Evolutionary conservation across 2,329 filamentous ascomycete genomes (phyloP).

Genomic region (Alternaria brassicicola): DNA sequence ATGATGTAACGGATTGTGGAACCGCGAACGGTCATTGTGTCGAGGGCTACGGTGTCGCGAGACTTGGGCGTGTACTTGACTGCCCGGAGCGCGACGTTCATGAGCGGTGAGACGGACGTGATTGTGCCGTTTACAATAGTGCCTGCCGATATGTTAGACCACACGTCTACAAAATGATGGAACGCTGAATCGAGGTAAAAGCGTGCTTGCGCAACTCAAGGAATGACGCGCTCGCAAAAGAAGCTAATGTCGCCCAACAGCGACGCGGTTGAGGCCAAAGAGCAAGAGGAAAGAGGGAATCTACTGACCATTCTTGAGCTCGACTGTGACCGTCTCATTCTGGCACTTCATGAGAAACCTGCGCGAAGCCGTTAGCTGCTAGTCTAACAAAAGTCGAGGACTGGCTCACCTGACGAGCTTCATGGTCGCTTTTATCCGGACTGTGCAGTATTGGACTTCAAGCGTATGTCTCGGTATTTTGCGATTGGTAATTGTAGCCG

Average conservation of each 20-base stretch:
- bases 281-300: background rate
- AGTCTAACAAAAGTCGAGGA: background rate
- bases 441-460: background rate
- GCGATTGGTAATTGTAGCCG: background rate
- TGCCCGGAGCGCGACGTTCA: slow-evolving; percentile 95
- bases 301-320: slow-evolving; percentile 89
- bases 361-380: slow-evolving; percentile 28
- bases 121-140: slow-evolving; percentile 97
- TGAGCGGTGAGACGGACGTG: slow-evolving; percentile 93
- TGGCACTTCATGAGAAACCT: slow-evolving; percentile 99
- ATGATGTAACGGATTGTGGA: slow-evolving; percentile 97
- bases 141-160: slow-evolving; percentile 58
- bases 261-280: background rate
- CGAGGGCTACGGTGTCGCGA: slow-evolving; percentile 84
- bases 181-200: background rate
- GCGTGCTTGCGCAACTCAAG: slow-evolving; percentile 6
- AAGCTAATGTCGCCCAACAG: background rate
- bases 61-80: slow-evolving; percentile 95
- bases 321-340: slow-evolving; percentile 98
- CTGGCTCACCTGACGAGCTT: slow-evolving; percentile 46
- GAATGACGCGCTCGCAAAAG: background rate
- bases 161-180: background rate
- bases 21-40: slow-evolving; percentile 96
- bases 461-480: background rate
- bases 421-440: slow-evolving; percentile 29